Base-by-base conservation (phyloP, 2,329 filamentous ascomycete genomes). In the Apiospora pterosperma region DNA sequence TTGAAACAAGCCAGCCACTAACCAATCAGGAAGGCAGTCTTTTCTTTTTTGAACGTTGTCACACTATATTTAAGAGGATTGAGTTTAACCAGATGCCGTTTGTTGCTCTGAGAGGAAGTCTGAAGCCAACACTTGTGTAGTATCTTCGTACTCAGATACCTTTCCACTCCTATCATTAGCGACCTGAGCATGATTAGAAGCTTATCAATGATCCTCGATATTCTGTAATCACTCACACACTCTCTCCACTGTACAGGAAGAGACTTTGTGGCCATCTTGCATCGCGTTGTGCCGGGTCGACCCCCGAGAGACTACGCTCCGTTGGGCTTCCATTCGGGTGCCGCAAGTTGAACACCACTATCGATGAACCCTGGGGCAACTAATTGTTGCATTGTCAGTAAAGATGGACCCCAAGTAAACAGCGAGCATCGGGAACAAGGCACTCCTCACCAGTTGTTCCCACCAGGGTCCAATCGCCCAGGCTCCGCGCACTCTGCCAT, bases 401-500 rank as follows among this genome's bases (percentile, higher is more conserved):
- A n/a, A 19, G 1, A 8, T 25, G 2, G n/a, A 16, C 4, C 4
- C 10, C 5, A 34, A 36, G 19, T 16, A 28, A 7, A 59, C 19
- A 16, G 31, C 3, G 25, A 16, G 28, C 4, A 36, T 12, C 10
- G 10, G n/a, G 58, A 19, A 41, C 11, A 41, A 41, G 19, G 4
- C 28, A 3, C 2, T 16, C 60, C 73, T 65, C 68, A 75, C 73
- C 73, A 1, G 74, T 76, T 38, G 69, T 75, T 21, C 79, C 82
- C 1, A 84, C 81, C 19, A 85, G 73, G 4, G 82, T 84, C 82
- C 82, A 85, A 4, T 77, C 70, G 1, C 82, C 82, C 38, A 76
- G 65, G 55, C 80, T 82, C 63, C 71, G 73, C 1, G 81, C 82
- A 38, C 77, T 74, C 74, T 84, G 82, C 82, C 82, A 85, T 64